These are phyloP conservation scores for Amylocarpus encephaloides DNA, from an alignment of 2,329 filamentous ascomycete genomes.

Conservation along the genomic window DNA sequence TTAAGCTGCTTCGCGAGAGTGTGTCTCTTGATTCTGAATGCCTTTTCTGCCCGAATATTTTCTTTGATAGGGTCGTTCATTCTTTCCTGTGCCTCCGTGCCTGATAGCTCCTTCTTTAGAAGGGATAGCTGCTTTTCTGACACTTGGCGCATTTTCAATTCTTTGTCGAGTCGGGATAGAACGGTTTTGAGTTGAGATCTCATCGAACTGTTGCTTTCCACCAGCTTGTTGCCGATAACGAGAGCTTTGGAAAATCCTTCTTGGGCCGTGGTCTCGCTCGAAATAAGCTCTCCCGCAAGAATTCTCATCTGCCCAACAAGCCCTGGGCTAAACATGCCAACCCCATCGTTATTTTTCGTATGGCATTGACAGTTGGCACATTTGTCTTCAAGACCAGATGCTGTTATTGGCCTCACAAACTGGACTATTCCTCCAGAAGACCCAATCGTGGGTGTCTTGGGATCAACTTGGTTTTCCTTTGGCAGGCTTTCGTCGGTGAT, in stretches of 20 bases:
- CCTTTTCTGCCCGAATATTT: slow-evolving; percentile 2
- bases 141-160: background rate
- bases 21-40: background rate
- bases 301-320: background rate
- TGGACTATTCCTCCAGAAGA: no score
- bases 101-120: background rate
- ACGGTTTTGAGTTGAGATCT: background rate
- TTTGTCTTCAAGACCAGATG: background rate
- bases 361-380: background rate
- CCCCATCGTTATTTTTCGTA: background rate
- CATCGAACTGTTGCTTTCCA: background rate
- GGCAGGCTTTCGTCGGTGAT: background rate
- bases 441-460: no score
- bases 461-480: background rate
- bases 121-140: background rate
- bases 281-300: background rate
- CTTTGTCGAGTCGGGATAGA: background rate
- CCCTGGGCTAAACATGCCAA: background rate
- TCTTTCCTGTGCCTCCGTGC: background rate
- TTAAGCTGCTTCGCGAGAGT: background rate
- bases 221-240: background rate
- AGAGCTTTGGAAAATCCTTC: background rate
- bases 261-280: background rate
- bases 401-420: no score
- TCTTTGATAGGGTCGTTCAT: background rate